These are phyloP conservation scores for Tricholoma furcatifolium DNA, from an alignment of 768 basidiomycete genomes.

Conservation along the genomic window DNA sequence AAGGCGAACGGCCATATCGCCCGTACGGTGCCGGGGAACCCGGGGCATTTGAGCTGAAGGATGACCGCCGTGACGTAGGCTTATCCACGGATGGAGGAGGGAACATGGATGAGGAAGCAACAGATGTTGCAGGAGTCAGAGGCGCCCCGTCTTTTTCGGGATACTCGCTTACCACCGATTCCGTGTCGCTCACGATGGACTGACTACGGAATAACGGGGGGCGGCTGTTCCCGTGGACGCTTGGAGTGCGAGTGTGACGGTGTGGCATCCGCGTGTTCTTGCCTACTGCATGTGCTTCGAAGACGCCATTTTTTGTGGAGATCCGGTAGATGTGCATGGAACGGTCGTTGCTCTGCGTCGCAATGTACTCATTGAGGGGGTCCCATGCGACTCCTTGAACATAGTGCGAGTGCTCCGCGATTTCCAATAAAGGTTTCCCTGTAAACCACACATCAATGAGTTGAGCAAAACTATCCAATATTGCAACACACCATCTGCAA, in stretches of 20 bases:
- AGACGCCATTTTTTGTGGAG: conserved; percentile 70
- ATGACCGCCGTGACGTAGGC: conserved; percentile 56
- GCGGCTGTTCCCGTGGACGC: conserved; percentile 48
- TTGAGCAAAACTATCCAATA: background rate
- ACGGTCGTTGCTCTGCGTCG: conserved; percentile 95
- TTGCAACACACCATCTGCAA: conserved; percentile 59
- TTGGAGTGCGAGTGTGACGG: conserved; percentile 71
- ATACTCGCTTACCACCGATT: conserved; percentile 52
- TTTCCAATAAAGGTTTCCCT: conserved; percentile 88
- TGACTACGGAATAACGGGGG: conserved; percentile 65
- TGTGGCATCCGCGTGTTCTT: conserved; percentile 80
- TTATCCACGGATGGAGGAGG: conserved; percentile 67
- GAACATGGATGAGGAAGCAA: conserved; percentile 67
- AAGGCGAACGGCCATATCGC: conserved; percentile 79
- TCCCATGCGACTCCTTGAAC: conserved; percentile 99
- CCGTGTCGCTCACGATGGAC: conserved; percentile 75
- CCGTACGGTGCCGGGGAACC: conserved; percentile 64
- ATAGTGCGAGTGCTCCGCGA: conserved; percentile 93
- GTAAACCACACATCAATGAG: conserved; percentile 10
- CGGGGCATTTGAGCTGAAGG: conserved; percentile 82
- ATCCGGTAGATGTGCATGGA: conserved; percentile 95
- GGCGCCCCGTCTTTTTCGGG: conserved; percentile 41
- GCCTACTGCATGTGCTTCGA: conserved; percentile 89
- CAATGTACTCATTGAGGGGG: conserved; percentile 94
- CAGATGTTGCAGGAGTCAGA: conserved; percentile 67